Percentiles rank a stretch among this genome's conserved stretches.
Conservation (phyloP, 1,139 yeast genomes). For the Suhomyces taliae region DNA sequence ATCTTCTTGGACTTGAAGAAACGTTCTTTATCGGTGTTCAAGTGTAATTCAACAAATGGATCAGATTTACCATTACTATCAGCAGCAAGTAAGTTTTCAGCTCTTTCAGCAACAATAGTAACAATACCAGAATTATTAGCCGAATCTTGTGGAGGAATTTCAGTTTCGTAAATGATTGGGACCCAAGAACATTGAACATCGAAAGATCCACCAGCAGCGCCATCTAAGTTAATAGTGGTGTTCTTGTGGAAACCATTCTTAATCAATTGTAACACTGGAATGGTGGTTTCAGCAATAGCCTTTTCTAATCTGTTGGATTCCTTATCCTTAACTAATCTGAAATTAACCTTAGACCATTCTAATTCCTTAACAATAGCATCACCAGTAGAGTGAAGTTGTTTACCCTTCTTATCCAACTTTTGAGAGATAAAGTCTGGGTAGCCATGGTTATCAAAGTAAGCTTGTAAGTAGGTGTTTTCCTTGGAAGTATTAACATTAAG, state of each 20-base stretch:
- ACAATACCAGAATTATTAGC: constrained; percentile 75
- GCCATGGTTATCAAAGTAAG: constrained; percentile 73
- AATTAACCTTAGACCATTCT: constrained; percentile 65
- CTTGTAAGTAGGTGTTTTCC: constrained; percentile 63
- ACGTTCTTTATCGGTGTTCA: constrained; percentile 60
- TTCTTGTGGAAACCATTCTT: constrained; percentile 65
- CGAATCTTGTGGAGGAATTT: constrained; percentile 73
- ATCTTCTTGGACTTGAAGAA: constrained; percentile 72
- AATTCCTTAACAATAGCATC: constrained; percentile 76
- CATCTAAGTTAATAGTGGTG: constrained; percentile 45
- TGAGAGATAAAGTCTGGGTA: constrained; percentile 60
- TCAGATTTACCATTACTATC: constrained; percentile 92
- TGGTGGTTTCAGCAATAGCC: constrained; percentile 58
- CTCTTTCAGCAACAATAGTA: constrained; percentile 62
- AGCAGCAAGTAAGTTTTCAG: constrained; percentile 73
- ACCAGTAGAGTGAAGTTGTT: constrained; percentile 59
- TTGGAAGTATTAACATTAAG: constrained; percentile 56
- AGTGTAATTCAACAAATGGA: constrained; percentile 72
- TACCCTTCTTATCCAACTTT: constrained; percentile 38
- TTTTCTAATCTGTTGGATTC: constrained; percentile 57
- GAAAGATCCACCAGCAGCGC: constrained; percentile 53
- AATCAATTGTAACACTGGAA: constrained; percentile 70
- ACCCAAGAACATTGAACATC: constrained; percentile 72
- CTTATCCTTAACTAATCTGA: constrained; percentile 59
- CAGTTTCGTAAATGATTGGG: constrained; percentile 59